A percentile compares a stretch with the other conserved stretches of the same genome.
Conservation (phyloP, 169 alveolate species). For the Perkinsus chesapeaki region DNA sequence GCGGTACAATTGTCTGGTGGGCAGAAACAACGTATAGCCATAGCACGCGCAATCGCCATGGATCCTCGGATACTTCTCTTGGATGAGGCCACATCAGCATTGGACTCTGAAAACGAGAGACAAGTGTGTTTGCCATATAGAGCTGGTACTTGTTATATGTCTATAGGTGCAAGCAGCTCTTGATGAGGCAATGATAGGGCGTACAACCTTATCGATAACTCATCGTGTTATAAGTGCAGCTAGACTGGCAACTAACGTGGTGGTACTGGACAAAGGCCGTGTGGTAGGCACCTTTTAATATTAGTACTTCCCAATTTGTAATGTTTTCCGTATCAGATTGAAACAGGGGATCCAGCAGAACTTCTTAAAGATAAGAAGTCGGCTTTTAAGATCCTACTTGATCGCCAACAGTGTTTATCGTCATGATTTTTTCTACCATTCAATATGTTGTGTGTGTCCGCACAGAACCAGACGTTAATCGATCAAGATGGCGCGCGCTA, state of each 20-base stretch:
- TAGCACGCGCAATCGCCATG: slow-evolving; percentile 36
- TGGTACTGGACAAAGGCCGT: background rate
- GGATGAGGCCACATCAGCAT: slow-evolving; percentile 74
- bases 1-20: slow-evolving; percentile 56
- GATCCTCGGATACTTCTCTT: slow-evolving; percentile 44
- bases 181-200: background rate
- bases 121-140: too few species aligned
- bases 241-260: background rate
- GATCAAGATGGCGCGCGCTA: background rate
- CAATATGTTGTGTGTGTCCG: too few species aligned
- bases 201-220: background rate
- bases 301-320: background rate
- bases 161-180: background rate
- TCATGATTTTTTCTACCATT: background rate
- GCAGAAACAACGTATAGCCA: slow-evolving; percentile 38
- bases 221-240: background rate
- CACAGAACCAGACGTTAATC: background rate
- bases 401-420: background rate
- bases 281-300: background rate
- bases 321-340: background rate
- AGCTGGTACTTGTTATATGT: too few species aligned
- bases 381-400: background rate
- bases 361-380: background rate
- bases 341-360: background rate
- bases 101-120: slow-evolving; percentile 46